A percentile compares a stretch with the other conserved stretches of the same genome.
phyloP scores from a whole-genome alignment of 371 early-diverging fungal species.

The Apophysomyces sp. region DNA sequence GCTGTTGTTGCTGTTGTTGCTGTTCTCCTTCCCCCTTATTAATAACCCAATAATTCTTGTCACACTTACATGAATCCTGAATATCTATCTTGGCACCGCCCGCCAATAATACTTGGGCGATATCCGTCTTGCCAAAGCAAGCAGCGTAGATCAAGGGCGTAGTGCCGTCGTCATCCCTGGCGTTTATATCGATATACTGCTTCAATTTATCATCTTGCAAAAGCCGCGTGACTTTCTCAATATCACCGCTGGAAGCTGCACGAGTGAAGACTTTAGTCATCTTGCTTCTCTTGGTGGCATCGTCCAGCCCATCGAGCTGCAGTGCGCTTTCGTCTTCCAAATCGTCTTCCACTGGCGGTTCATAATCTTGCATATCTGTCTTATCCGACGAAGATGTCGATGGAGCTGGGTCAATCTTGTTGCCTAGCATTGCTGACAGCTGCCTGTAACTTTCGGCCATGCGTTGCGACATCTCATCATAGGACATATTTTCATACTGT shows the following conservation, averaged over 20 bases:
- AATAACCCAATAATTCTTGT: constrained; percentile 3
- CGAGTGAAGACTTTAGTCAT: constrained; percentile 53
- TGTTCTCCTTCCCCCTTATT: neutral
- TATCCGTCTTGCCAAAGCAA: constrained; percentile 80
- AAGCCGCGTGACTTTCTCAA: constrained; percentile 82
- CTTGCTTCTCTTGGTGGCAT: constrained; percentile 46
- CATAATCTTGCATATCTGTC: constrained; percentile 9
- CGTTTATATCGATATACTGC: constrained; percentile 74
- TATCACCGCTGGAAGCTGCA: constrained; percentile 83
- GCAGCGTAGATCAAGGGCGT: constrained; percentile 85
- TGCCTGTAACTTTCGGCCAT: constrained; percentile 45
- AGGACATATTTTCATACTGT: constrained; percentile 46
- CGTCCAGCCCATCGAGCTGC: constrained; percentile 18
- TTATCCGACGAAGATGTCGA: constrained; percentile 16
- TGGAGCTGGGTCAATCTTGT: constrained; percentile 19
- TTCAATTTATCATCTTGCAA: constrained; percentile 50
- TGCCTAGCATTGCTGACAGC: constrained; percentile 36
- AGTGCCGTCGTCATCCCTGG: constrained; percentile 81
- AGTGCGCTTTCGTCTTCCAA: constrained; percentile 5
- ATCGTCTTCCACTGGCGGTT: constrained; percentile 12
- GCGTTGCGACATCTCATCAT: constrained; percentile 38
- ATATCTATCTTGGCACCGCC: constrained; percentile 76
- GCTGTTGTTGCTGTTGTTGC: neutral
- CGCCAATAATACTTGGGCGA: constrained; percentile 64
- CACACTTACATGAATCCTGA: constrained; percentile 71